Base-by-base conservation (phyloP, 225 moss, liverwort and hornwort genomes). In the Pleurozium schreberi region DNA sequence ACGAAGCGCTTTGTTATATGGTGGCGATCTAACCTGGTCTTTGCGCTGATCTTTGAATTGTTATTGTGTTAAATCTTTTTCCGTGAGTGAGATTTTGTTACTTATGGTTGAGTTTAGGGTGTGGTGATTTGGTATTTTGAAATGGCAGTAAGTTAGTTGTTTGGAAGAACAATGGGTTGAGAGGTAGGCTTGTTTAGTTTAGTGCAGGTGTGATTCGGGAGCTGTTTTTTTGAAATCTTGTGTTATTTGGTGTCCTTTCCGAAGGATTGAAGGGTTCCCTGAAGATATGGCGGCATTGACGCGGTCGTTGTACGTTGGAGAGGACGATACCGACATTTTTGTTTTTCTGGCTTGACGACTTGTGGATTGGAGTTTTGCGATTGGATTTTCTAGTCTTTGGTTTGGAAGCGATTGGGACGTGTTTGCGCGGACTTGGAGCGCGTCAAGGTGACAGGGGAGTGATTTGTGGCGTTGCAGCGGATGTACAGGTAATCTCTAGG, bases 391-490 rank as follows among this genome's bases (percentile, higher is more conserved):
- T 93, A 55, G 36, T 95, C 36, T 91, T 92, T 65, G 92, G 94
- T 55, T 66, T 95, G 86, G 94, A 90, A 84, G 93, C 88, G 36
- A 79, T 90, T 63, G 70, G 89, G 18, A 92, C 91, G 92, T 93
- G 93, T 78, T 84, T 94, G 81, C 55, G 93, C 83, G 91, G 90
- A 86, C 86, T 91, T 58, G 91, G 87, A 94, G 92, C 14, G 94
- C 92, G 73, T 92, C 92, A 52, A 90, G 87, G 40, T 80, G 88
- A 64, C 91, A 93, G 88, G 74, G 89, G 91, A 93, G 95, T 92
- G 69, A 86, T 93, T 80, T 92, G 93, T n/a, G 91, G 94, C 57
- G 86, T 92, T 81, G 40, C 62, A 22, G 58, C 36, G 70, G 81
- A 62, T 88, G 71, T 89, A 34, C 85, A 90, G 88, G 93, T 92